phyloP scores from a whole-genome alignment of 1,284 basidiomycete genomes.

The Fomitopsis betulina region DNA sequence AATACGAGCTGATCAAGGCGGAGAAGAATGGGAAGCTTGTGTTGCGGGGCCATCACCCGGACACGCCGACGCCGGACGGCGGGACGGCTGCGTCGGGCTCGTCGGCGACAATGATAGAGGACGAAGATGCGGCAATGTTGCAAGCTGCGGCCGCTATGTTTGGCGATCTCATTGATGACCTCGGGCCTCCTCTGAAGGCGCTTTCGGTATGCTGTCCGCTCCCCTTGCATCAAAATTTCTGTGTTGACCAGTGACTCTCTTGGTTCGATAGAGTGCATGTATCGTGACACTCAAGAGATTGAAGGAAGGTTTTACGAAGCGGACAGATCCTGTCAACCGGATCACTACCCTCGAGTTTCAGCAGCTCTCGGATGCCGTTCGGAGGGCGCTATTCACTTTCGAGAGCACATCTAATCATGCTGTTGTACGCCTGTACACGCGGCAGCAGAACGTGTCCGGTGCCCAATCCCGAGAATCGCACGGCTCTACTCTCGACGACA shows the following conservation, averaged over 20 bases:
- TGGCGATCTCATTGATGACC: constrained; percentile 76
- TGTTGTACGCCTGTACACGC: constrained; percentile 69
- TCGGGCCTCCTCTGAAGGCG: constrained; percentile 74
- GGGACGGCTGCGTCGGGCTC: neutral
- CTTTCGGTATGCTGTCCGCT: constrained; percentile 51
- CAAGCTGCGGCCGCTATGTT: constrained; percentile 74
- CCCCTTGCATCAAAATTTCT: neutral
- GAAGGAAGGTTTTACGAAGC: constrained; percentile 55
- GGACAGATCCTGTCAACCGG: constrained; percentile 19
- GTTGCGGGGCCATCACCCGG: constrained; percentile 23
- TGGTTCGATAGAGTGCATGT: constrained; percentile 47
- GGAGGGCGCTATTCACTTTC: constrained; percentile 68
- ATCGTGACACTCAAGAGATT: constrained; percentile 55
- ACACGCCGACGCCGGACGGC: constrained; percentile 9
- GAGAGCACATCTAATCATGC: constrained; percentile 81
- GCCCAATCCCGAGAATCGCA: constrained; percentile 28
- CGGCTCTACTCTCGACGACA: constrained; percentile 31
- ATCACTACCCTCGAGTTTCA: constrained; percentile 55
- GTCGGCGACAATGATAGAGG: constrained; percentile 28
- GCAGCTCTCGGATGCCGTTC: constrained; percentile 61
- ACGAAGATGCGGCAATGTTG: constrained; percentile 55
- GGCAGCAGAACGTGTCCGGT: constrained; percentile 39
- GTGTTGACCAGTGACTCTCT: neutral
- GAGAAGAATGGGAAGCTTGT: constrained; percentile 51
- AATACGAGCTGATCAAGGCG: constrained; percentile 75